Evolutionary conservation across 2,329 filamentous ascomycete species (phyloP).

Genomic region (Lachnellula occidentalis): DNA sequence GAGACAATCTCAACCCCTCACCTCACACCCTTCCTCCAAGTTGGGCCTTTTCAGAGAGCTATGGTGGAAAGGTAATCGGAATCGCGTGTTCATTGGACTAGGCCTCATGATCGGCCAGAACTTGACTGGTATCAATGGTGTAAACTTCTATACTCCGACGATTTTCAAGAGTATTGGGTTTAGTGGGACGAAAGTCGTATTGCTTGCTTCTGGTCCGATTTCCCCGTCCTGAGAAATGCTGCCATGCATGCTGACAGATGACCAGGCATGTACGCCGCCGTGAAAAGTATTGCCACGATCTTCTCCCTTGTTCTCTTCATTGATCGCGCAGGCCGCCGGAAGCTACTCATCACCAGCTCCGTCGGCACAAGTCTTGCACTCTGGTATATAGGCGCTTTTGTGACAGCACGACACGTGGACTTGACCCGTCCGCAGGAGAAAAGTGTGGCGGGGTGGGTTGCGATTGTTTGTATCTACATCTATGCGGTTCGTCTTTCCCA

Average conservation of each 20-base stretch:
- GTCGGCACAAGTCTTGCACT: constrained; percentile 57
- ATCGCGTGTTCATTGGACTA: constrained; percentile 64
- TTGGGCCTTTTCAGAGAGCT: constrained; percentile 43
- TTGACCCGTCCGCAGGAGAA: constrained; percentile 37
- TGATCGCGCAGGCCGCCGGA: constrained; percentile 56
- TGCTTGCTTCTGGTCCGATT: constrained; percentile 42
- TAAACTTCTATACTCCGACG: constrained; percentile 69
- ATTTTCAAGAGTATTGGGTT: constrained; percentile 62
- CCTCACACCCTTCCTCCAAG: constrained; percentile 45
- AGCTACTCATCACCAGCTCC: constrained; percentile 61
- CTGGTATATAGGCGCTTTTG: constrained; percentile 52
- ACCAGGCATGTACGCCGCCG: constrained; percentile 71
- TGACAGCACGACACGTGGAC: constrained; percentile 43
- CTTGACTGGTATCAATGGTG: constrained; percentile 68
- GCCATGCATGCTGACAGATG: no score
- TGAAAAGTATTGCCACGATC: constrained; percentile 65
- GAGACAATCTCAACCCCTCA: constrained; percentile 61
- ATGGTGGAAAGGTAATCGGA: constrained; percentile 35
- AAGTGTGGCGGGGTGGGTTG: constrained; percentile 32
- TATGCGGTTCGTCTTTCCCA: constrained; percentile 46
- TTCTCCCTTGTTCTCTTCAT: constrained; percentile 66
- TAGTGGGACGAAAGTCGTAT: constrained; percentile 47
- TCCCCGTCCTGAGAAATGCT: no score
- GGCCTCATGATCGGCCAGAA: constrained; percentile 79
- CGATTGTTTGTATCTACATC: constrained; percentile 68